Evolutionary conservation across 257 asterid species (phyloP).

Genomic region (Pogostemon cablin): DNA sequence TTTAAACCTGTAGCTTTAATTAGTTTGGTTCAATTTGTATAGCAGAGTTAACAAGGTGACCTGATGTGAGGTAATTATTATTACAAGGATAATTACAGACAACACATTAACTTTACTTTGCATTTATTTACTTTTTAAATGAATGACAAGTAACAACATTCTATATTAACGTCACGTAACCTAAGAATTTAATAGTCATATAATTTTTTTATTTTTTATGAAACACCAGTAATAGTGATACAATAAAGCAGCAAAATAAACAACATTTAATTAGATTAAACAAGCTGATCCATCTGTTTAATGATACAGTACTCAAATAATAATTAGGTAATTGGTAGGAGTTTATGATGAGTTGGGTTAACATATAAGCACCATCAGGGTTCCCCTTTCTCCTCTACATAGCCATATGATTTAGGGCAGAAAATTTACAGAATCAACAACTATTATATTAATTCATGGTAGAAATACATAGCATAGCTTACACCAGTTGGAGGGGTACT

Average conservation of each 20-base stretch:
- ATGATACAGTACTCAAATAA: conserved; percentile 15
- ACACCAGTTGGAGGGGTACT: conserved; percentile 64
- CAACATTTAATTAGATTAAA: background rate
- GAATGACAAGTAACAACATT: too few species aligned
- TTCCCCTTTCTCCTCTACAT: background rate
- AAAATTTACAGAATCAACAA: conserved; percentile 2
- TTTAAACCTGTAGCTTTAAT: too few species aligned
- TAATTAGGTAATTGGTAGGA: conserved; percentile 1
- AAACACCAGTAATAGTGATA: too few species aligned
- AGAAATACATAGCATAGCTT: conserved; percentile 27
- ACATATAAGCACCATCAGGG: background rate
- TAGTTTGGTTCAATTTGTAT: background rate
- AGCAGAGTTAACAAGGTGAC: background rate
- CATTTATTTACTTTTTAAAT: too few species aligned
- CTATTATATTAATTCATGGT: background rate
- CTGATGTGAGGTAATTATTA: background rate
- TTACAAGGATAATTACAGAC: background rate
- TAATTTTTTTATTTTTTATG: too few species aligned
- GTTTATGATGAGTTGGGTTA: conserved; percentile 8
- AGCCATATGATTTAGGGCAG: background rate
- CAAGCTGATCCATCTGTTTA: background rate
- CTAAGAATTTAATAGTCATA: too few species aligned
- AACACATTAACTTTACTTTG: too few species aligned
- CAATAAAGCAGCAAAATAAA: background rate
- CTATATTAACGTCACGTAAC: too few species aligned